These are phyloP conservation scores for Plantago lanceolata DNA, from an alignment of 305 asterid species.

Conservation along the genomic window DNA sequence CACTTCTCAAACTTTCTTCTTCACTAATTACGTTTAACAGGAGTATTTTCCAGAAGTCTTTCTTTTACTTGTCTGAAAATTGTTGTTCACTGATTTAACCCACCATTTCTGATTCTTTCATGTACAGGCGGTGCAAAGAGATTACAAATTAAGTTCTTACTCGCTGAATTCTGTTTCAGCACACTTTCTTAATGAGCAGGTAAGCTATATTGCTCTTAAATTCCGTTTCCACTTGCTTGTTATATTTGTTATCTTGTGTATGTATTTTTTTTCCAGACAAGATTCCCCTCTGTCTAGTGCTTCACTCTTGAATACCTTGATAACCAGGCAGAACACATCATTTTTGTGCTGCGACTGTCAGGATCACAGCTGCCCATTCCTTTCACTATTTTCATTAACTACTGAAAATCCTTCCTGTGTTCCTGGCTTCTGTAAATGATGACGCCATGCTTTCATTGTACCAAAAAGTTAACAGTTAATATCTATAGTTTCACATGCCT, in stretches of 20 bases:
- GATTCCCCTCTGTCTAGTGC: too few species aligned
- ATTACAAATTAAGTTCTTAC: conserved; percentile 88
- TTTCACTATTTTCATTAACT: conserved; percentile 9
- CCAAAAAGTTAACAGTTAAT: conserved; percentile 7
- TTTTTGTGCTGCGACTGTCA: too few species aligned
- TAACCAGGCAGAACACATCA: too few species aligned
- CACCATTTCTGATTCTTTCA: conserved; percentile 25
- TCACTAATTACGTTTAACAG: too few species aligned
- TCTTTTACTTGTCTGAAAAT: conserved; percentile 16
- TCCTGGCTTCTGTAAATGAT: conserved; percentile 18
- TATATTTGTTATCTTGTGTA: too few species aligned
- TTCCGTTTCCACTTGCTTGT: neutral
- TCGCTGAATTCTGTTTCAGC: conserved; percentile 96
- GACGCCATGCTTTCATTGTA: conserved; percentile 20
- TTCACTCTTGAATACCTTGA: too few species aligned
- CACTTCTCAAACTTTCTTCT: too few species aligned
- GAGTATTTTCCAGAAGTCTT: conserved; percentile 15
- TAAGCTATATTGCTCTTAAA: conserved; percentile 23
- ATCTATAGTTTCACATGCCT: conserved; percentile 3
- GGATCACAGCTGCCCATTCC: neutral
- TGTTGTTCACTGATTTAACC: conserved; percentile 10
- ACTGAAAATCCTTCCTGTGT: neutral
- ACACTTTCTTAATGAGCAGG: conserved; percentile 99
- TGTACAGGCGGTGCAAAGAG: conserved; percentile 86
- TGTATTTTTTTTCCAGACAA: too few species aligned